Conservation (phyloP, 1,284 basidiomycete species). For the Vanrija sp. region DNA sequence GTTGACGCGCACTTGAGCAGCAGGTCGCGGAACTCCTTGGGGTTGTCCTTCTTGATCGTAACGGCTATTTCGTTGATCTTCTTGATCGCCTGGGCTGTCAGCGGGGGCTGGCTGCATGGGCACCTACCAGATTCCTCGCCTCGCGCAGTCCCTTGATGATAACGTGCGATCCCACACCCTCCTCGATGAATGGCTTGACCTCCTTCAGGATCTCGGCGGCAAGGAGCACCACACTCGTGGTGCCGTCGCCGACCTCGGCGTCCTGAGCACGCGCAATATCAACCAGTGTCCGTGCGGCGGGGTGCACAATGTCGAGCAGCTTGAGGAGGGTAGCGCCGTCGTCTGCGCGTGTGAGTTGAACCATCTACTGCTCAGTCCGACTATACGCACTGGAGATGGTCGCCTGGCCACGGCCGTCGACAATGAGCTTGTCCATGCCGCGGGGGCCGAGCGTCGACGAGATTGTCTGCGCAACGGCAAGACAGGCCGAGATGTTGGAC, state of each 20-base stretch:
- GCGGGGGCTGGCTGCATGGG: neutral
- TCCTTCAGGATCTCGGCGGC: conserved; percentile 95
- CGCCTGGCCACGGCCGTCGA: conserved; percentile 84
- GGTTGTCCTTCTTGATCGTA: conserved; percentile 82
- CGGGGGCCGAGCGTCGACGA: conserved; percentile 95
- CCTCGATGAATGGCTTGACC: conserved; percentile 86
- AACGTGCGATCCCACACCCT: conserved; percentile 94
- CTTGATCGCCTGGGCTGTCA: conserved; percentile 66
- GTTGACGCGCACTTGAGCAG: conserved; percentile 96
- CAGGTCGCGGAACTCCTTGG: conserved; percentile 88
- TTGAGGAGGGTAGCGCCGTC: conserved; percentile 98
- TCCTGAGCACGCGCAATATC: conserved; percentile 98
- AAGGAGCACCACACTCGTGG: conserved; percentile 89
- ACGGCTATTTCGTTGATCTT: conserved; percentile 87
- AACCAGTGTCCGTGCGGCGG: conserved; percentile 91
- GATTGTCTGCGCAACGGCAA: conserved; percentile 82
- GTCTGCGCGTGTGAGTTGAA: conserved; percentile 49
- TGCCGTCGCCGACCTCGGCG: conserved; percentile 97
- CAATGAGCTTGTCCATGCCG: conserved; percentile 96
- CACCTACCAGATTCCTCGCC: conserved; percentile 74
- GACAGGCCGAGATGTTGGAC: conserved; percentile 93
- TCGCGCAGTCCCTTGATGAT: conserved; percentile 95
- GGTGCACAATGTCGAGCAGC: conserved; percentile 94
- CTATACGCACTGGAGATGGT: conserved; percentile 73
- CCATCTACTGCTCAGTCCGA: no score